phyloP scores from a whole-genome alignment of 495 filamentous ascomycete species.

The Recurvomyces mirabilis region DNA sequence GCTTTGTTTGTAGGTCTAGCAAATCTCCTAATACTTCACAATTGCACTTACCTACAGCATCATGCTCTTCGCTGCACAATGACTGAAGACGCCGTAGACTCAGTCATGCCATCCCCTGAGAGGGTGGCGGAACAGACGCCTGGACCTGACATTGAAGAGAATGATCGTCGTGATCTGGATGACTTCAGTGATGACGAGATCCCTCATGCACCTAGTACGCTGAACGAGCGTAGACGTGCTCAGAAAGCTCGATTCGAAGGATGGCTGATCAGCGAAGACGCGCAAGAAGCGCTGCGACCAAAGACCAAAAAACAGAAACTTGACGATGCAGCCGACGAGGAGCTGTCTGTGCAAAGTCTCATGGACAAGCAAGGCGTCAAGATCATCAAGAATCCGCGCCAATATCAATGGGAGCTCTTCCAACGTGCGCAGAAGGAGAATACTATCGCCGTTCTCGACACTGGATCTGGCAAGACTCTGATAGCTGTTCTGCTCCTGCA shows the following conservation, averaged over 20 bases:
- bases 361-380: conserved; percentile 32
- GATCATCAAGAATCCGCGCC: conserved; percentile 64
- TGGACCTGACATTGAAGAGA: too few relatives aligned
- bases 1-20: too few relatives aligned
- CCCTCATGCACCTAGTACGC: conserved; percentile 2
- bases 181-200: conserved; percentile 5
- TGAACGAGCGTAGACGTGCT: conserved; percentile 12
- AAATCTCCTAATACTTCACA: too few relatives aligned
- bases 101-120: too few relatives aligned
- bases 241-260: conserved; percentile 29
- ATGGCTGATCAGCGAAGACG: conserved; percentile 35
- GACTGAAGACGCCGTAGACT: too few relatives aligned
- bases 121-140: too few relatives aligned
- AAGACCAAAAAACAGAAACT: conserved; percentile 6
- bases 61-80: too few relatives aligned
- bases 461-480: conserved; percentile 92
- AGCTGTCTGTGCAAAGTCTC: conserved; percentile 33
- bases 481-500: conserved; percentile 83
- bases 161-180: conserved; percentile 13
- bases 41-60: too few relatives aligned
- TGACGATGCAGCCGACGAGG: conserved; percentile 28
- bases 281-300: conserved; percentile 12
- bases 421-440: conserved; percentile 79
- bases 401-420: conserved; percentile 89
- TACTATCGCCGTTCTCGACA: conserved; percentile 91